Evolutionary conservation across 129 eudicot species (phyloP).

Genomic region (Tagetes erecta): DNA sequence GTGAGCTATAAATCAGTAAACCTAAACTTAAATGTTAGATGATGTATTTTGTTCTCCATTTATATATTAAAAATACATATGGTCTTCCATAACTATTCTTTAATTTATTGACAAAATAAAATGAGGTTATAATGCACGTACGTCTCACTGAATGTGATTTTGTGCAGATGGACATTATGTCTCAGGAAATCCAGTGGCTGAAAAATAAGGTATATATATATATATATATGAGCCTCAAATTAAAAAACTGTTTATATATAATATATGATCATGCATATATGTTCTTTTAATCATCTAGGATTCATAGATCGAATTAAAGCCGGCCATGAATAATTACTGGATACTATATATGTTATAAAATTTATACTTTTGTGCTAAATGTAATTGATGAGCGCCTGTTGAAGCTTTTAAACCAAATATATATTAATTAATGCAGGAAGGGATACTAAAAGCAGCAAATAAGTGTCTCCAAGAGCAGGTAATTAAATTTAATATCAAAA

Average conservation of each 20-base stretch:
- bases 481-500: constrained; percentile 8
- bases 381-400: background rate
- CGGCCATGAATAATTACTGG: background rate
- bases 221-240: no score
- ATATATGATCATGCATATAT: no score
- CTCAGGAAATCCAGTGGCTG: constrained; percentile 83
- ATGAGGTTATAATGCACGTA: background rate
- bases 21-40: background rate
- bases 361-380: background rate
- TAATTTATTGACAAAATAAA: background rate
- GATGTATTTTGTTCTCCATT: background rate
- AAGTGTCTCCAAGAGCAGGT: constrained; percentile 70
- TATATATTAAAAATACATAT: background rate
- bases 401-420: background rate
- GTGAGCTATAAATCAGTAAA: background rate
- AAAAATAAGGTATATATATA: constrained; percentile 67
- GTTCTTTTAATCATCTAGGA: no score
- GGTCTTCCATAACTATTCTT: background rate
- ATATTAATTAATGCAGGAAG: constrained; percentile 46
- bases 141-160: background rate
- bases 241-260: no score
- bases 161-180: constrained; percentile 86
- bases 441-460: constrained; percentile 80
- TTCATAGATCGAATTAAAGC: background rate
- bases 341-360: no score